phyloP scores from a whole-genome alignment of 2,329 filamentous ascomycete genomes.

The Dactylellina parvicollis region DNA sequence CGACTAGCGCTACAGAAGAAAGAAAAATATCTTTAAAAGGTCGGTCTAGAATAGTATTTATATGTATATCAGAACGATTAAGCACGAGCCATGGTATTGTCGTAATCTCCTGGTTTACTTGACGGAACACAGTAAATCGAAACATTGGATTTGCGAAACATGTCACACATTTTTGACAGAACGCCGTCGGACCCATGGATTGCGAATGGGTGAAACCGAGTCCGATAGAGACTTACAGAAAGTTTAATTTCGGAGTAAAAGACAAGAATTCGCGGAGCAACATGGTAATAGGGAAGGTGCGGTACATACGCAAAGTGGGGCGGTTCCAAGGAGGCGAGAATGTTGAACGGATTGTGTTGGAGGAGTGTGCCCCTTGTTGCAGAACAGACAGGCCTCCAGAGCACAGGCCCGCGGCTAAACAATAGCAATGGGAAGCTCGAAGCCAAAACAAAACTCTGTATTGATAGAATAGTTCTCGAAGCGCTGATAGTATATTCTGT shows the following conservation, averaged over 20 bases:
- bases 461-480: not conserved
- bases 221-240: slow-evolving; percentile 11
- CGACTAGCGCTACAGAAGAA: slow-evolving; percentile 42
- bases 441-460: not conserved
- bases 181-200: slow-evolving; percentile 12
- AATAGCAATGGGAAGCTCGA: not conserved
- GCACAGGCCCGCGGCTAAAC: slow-evolving; percentile 14
- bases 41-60: slow-evolving; percentile 16
- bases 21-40: not conserved
- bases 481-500: not conserved
- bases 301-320: slow-evolving; percentile 4
- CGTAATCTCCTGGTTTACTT: not conserved
- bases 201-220: slow-evolving; percentile 7
- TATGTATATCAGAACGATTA: not conserved
- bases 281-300: no score
- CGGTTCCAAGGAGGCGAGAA: slow-evolving; percentile 37
- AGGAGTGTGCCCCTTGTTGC: slow-evolving; percentile 39
- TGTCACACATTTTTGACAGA: slow-evolving; percentile 12
- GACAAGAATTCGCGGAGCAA: not conserved
- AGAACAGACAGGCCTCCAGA: slow-evolving; percentile 13
- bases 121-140: not conserved
- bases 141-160: slow-evolving; percentile 29
- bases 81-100: not conserved
- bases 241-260: slow-evolving; percentile 5
- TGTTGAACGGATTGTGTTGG: slow-evolving; percentile 43